These are phyloP conservation scores for Lodderomyces oxycetoniae DNA, from an alignment of 1,139 yeast species.

Conservation along the genomic window DNA sequence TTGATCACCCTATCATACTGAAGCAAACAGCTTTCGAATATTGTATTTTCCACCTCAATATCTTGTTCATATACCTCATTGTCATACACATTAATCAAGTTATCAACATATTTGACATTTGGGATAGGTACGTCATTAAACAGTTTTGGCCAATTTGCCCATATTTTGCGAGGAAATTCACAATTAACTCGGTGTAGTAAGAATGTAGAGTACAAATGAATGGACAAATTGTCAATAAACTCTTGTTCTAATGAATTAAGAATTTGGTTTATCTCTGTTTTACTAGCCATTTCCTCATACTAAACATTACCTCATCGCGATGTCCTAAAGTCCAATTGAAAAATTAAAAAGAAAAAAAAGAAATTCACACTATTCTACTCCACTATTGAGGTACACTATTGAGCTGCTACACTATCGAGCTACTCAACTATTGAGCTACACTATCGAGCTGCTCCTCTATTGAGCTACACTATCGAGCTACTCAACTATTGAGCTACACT, in stretches of 20 bases:
- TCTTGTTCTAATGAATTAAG: constrained; percentile 39
- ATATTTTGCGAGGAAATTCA: constrained; percentile 29
- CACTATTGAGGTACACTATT: no score
- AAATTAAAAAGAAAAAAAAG: no score
- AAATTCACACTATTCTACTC: no score
- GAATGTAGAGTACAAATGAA: constrained; percentile 48
- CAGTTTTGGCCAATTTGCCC: constrained; percentile 48
- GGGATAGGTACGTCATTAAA: constrained; percentile 36
- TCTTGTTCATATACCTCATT: constrained; percentile 14
- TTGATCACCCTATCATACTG: no score
- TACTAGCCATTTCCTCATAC: constrained; percentile 15
- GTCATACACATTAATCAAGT: constrained; percentile 14
- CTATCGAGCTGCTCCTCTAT: no score
- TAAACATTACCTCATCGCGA: background rate
- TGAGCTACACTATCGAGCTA: no score
- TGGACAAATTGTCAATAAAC: constrained; percentile 43
- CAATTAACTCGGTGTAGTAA: constrained; percentile 39
- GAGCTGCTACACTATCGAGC: no score
- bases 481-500: no score
- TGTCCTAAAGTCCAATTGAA: no score
- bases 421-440: no score
- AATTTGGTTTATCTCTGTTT: constrained; percentile 24
- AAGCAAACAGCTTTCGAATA: no score
- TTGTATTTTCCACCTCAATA: no score
- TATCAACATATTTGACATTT: constrained; percentile 20